Evolutionary conservation across 495 filamentous ascomycete species (phyloP).

Genomic region (Xylaria castorea): DNA sequence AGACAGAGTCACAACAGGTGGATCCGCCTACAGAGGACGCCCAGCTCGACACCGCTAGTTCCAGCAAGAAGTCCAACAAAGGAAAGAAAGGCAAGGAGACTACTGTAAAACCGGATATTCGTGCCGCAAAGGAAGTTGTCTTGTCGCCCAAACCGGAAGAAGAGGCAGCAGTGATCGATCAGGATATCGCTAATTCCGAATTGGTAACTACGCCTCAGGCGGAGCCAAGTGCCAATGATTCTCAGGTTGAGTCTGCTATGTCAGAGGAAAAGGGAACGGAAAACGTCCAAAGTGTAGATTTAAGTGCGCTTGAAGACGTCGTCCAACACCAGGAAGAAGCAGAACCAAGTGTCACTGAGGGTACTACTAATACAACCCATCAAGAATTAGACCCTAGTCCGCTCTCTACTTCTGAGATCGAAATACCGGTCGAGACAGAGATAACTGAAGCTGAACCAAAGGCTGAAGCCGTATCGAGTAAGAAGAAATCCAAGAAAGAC

Average conservation of each 20-base stretch:
- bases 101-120: slow-evolving; percentile 15
- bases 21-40: slow-evolving; percentile 13
- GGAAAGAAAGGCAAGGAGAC: slow-evolving; percentile 29
- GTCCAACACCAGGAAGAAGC: background rate
- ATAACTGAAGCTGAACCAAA: slow-evolving; percentile 28
- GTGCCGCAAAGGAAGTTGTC: slow-evolving; percentile 17
- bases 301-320: background rate
- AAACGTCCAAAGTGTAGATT: slow-evolving; percentile 4
- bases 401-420: slow-evolving; percentile 14
- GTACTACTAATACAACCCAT: background rate
- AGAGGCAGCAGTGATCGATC: background rate
- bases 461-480: background rate
- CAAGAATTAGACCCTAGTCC: slow-evolving; percentile 1
- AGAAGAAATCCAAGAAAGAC: slow-evolving; percentile 26
- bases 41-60: slow-evolving; percentile 18
- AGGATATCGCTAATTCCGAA: slow-evolving; percentile 3
- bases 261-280: slow-evolving; percentile 13
- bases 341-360: background rate
- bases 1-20: background rate
- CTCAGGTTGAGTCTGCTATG: background rate
- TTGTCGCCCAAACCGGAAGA: background rate
- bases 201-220: background rate
- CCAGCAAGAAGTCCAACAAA: slow-evolving; percentile 31
- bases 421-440: slow-evolving; percentile 19
- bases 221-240: slow-evolving; percentile 13